phyloP scores from a whole-genome alignment of 2,329 filamentous ascomycete species.

The Colletotrichum theobromicola region DNA sequence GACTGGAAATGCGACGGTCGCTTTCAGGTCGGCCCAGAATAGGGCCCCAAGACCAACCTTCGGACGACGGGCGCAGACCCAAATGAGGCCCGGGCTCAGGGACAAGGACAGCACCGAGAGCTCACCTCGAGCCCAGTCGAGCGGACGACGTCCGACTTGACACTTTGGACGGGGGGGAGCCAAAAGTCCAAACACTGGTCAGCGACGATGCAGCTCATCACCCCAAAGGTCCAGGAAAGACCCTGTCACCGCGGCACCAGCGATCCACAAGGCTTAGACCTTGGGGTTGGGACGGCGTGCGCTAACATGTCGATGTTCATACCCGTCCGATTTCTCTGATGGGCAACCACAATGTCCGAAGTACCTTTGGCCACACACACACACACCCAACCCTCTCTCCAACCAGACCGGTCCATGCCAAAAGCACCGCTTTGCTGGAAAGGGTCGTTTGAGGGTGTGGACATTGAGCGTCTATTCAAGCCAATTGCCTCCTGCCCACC shows the following conservation, averaged over 20 bases:
- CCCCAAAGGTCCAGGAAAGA: not conserved
- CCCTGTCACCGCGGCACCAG: not conserved
- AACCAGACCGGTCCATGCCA: not conserved
- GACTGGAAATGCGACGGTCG: not conserved
- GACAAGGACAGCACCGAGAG: not conserved
- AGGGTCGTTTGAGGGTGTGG: not conserved
- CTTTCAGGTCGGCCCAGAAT: not conserved
- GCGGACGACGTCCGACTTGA: conserved; percentile 5
- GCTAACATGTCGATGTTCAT: not conserved
- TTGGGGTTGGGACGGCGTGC: not conserved
- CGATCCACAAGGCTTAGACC: conserved; percentile 17
- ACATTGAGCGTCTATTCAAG: not conserved
- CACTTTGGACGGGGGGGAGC: not conserved
- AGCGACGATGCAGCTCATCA: not conserved
- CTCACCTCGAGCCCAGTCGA: not conserved
- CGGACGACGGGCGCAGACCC: not conserved
- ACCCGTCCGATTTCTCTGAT: not conserved
- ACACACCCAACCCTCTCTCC: not conserved
- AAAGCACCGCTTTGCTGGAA: not conserved
- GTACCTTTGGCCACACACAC: not conserved
- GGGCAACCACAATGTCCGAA: not conserved
- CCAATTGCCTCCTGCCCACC: not conserved
- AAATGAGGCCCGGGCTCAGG: not conserved
- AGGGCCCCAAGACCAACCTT: not conserved
- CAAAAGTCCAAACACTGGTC: not conserved